Base-by-base conservation (phyloP, 1,139 yeast genomes). In the Pichia sorboxylosa region DNA sequence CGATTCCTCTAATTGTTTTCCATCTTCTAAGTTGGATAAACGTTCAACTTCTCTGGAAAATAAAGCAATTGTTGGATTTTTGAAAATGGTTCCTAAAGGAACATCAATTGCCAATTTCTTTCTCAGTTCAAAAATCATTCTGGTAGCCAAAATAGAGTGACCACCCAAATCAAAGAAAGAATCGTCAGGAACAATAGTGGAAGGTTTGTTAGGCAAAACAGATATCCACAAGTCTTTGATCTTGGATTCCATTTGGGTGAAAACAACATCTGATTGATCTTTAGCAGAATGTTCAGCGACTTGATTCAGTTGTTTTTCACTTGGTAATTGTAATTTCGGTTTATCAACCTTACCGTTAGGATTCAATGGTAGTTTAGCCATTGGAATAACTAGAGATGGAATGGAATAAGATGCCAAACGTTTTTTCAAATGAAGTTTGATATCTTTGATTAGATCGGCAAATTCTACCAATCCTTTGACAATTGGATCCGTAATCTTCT, bases 291-390 rank as follows among this genome's bases (percentile, higher is more conserved):
- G 61, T 42, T 57, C 55, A 5, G 85, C 67, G 27, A 78, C 90
- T 11, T 75, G 70, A 17, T 73, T 71, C 42, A 90, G 63, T 58
- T 87, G 96, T 20, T 81, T 90, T 24, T 84, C 69, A 39, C 82
- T 84, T 35, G 99, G 99, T 70, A 82, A 84, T 32, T 96, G 97
- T 44, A 90, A 65, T 49, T 90, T 87, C 24, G 97, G 98, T 60
- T 92, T 92, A 59, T 92, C 99, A 34, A 92, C 85, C 59, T 92
- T 92, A 49, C 99, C 99, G 54, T 92, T 92, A 37, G 99, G 99
- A 58, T 92, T 92, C 58, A 92, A 65, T 14, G 98, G 98, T 52
- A 92, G 62, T 51, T 75, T 77, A 21, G 68, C 66, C 63, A 92
- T 65, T 18, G 96, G 97, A 33, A 92, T 90, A 49, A 90, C 76